Evolutionary conservation across 2,329 filamentous ascomycete species (phyloP).

Genomic region (Fusarium nodosum): DNA sequence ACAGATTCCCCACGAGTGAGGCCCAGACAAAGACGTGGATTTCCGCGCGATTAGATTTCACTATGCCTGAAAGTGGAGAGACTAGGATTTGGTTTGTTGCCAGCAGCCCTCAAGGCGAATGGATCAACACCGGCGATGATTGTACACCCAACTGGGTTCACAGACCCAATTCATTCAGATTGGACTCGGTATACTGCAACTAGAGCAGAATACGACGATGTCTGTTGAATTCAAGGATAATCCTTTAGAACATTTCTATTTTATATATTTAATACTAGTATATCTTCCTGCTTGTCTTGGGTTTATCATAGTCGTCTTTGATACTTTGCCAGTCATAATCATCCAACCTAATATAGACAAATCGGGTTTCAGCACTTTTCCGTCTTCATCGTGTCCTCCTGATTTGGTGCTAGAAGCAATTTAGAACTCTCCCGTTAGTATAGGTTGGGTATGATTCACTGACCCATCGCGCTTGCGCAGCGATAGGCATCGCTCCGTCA

Average conservation of each 20-base stretch:
- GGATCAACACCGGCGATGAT: conserved; percentile 3
- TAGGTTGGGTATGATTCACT: too few species aligned
- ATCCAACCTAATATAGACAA: too few species aligned
- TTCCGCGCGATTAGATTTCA: neutral
- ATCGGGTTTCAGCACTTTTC: too few species aligned
- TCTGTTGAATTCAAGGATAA: fast-evolving
- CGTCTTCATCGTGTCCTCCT: too few species aligned
- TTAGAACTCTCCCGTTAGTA: too few species aligned
- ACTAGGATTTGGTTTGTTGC: neutral
- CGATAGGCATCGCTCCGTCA: too few species aligned
- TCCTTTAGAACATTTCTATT: neutral
- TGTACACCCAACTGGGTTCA: neutral
- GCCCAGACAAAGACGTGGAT: conserved; percentile 2
- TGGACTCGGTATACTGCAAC: neutral
- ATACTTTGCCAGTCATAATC: too few species aligned
- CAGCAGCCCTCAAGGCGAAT: neutral
- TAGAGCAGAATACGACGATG: neutral
- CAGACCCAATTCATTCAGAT: neutral
- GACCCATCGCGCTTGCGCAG: too few species aligned
- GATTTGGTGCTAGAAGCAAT: too few species aligned
- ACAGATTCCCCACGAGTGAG: neutral
- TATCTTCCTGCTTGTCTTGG: too few species aligned
- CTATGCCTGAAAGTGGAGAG: neutral
- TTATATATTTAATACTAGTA: too few species aligned
- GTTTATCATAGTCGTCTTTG: too few species aligned